Percentiles rank a stretch among this genome's conserved stretches.
phyloP scores from a whole-genome alignment of 2,329 filamentous ascomycete genomes.

The Ambrosiella xylebori region DNA sequence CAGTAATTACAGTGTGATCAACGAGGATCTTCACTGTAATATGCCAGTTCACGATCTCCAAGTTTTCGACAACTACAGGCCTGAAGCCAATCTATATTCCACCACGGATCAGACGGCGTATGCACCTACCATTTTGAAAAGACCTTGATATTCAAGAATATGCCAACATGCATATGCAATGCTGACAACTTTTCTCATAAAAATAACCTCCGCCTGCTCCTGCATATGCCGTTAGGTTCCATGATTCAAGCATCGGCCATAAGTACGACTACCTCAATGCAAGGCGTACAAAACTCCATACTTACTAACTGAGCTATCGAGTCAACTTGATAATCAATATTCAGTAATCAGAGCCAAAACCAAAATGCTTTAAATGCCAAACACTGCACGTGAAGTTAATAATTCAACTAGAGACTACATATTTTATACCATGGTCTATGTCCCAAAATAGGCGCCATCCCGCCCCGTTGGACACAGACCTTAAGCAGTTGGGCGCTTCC shows the following conservation, averaged over 20 bases:
- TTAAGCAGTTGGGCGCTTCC: conserved; percentile 4
- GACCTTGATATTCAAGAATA: not conserved
- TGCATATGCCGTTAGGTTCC: not conserved
- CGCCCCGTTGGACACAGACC: conserved; percentile 3
- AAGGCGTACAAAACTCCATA: no score
- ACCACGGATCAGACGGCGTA: not conserved
- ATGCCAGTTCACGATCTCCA: not conserved
- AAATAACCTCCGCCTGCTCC: not conserved
- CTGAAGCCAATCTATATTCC: not conserved
- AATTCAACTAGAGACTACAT: no score
- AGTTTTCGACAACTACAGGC: not conserved
- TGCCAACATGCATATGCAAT: not conserved
- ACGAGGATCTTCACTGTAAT: not conserved
- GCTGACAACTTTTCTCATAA: not conserved
- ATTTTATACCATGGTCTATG: not conserved
- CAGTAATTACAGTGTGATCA: not conserved
- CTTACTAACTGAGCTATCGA: no score
- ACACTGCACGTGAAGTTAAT: no score
- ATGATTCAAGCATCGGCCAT: not conserved
- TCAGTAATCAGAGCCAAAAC: no score
- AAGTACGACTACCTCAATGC: no score
- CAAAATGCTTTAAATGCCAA: no score
- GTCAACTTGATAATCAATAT: no score
- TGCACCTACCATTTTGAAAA: not conserved
- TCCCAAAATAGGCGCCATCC: conserved; percentile 5